Evolutionary conservation across 176 grass and related monocot species (phyloP).

Genomic region (Dendrocalamus sinicus): DNA sequence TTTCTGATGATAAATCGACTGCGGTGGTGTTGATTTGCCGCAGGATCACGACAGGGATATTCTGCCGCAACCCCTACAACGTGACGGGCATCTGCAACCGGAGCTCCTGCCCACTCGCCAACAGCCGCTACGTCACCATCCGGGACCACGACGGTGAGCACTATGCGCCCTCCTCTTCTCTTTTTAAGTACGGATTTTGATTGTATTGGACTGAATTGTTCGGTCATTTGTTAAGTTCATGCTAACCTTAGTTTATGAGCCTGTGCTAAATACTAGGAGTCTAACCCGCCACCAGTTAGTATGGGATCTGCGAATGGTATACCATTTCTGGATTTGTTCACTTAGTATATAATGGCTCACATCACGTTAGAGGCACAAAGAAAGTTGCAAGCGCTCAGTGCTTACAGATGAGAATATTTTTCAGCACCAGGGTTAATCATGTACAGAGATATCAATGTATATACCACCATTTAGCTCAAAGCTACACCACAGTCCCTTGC

Average conservation of each 20-base stretch:
- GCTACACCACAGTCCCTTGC: neutral
- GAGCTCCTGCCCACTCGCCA: slow-evolving; percentile 92
- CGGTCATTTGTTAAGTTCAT: neutral
- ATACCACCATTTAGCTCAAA: neutral
- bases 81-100: slow-evolving; percentile 89
- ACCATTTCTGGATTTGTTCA: neutral
- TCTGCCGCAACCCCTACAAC: slow-evolving; percentile 90
- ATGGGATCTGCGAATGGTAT: neutral
- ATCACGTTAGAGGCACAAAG: neutral
- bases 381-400: neutral
- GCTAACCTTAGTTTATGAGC: neutral
- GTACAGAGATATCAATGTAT: neutral
- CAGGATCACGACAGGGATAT: slow-evolving; percentile 78
- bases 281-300: neutral
- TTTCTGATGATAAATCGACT: neutral
- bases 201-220: neutral
- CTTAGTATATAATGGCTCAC: neutral
- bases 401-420: neutral
- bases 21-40: neutral
- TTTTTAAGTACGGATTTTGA: neutral
- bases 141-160: slow-evolving; percentile 73
- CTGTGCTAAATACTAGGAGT: neutral
- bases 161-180: neutral
- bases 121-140: slow-evolving; percentile 93
- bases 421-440: neutral